A percentile compares a stretch with the other conserved stretches of the same genome.
These are phyloP conservation scores for Forsythia viridissima DNA, from an alignment of 257 asterid genomes.

Conservation along the genomic window DNA sequence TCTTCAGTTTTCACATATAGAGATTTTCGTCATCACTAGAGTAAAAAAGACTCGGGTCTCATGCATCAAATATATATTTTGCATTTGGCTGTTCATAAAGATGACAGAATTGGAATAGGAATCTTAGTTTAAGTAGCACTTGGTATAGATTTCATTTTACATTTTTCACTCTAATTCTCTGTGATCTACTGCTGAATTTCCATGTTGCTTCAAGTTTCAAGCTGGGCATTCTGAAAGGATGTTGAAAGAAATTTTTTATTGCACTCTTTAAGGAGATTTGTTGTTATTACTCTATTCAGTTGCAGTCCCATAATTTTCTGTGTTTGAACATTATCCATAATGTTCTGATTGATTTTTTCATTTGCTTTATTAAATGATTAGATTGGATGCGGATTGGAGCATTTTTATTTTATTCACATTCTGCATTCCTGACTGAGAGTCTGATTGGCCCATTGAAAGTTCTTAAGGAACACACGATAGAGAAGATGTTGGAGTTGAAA, in stretches of 20 bases:
- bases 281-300: neutral
- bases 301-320: neutral
- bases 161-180: neutral
- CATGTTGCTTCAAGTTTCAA: neutral
- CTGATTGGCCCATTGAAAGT: constrained; percentile 43
- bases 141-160: neutral
- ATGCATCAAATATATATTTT: neutral
- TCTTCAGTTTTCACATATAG: constrained; percentile 21
- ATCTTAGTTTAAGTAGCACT: neutral
- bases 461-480: constrained; percentile 39
- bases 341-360: neutral
- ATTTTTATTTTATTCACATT: constrained; percentile 63
- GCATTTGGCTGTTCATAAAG: neutral
- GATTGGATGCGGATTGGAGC: constrained; percentile 98
- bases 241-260: neutral
- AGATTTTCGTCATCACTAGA: neutral
- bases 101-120: neutral
- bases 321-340: neutral
- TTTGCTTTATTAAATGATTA: constrained; percentile 27
- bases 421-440: constrained; percentile 66
- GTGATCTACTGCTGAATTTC: constrained; percentile 10
- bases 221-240: neutral
- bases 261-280: neutral
- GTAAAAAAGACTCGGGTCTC: neutral
- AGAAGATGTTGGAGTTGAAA: constrained; percentile 44